Evolutionary conservation across 331 rosid genomes (phyloP).

Genomic region (Stylosanthes scabra): DNA sequence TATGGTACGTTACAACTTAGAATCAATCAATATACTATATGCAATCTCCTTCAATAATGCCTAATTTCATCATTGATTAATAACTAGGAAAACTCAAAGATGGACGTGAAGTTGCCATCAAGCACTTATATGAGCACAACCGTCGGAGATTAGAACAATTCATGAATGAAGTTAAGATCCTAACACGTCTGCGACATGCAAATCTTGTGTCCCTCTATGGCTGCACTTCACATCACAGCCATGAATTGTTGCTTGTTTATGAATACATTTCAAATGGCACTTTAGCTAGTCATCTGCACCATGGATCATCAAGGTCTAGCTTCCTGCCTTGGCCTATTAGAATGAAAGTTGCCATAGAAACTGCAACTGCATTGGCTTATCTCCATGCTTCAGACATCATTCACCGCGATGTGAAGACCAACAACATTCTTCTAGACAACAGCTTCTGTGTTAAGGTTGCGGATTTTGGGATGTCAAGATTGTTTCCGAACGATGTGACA

Average conservation of each 20-base stretch:
- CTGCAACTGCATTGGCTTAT: conserved; percentile 69
- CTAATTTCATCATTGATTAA: neutral
- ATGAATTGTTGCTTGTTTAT: conserved; percentile 65
- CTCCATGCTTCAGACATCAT: conserved; percentile 77
- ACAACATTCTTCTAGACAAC: conserved; percentile 72
- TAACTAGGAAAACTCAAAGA: conserved; percentile 66
- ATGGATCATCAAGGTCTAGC: conserved; percentile 35
- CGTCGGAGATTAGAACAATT: conserved; percentile 60
- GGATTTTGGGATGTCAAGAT: conserved; percentile 75
- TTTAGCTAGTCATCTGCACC: conserved; percentile 64
- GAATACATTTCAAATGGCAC: conserved; percentile 81
- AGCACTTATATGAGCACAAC: conserved; percentile 60
- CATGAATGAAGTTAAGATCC: conserved; percentile 70
- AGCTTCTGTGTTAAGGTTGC: conserved; percentile 69
- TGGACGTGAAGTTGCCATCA: conserved; percentile 79
- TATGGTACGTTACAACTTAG: conserved; percentile 51
- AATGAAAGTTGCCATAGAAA: conserved; percentile 68
- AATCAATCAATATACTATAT: neutral
- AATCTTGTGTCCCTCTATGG: conserved; percentile 75
- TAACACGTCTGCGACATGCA: conserved; percentile 57
- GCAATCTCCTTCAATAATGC: neutral
- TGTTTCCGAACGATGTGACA: conserved; percentile 64
- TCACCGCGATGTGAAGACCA: conserved; percentile 82
- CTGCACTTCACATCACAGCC: conserved; percentile 63
- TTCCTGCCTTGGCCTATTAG: conserved; percentile 55